Conservation (phyloP, 768 basidiomycete species). For the Lentinula aciculospora region DNA sequence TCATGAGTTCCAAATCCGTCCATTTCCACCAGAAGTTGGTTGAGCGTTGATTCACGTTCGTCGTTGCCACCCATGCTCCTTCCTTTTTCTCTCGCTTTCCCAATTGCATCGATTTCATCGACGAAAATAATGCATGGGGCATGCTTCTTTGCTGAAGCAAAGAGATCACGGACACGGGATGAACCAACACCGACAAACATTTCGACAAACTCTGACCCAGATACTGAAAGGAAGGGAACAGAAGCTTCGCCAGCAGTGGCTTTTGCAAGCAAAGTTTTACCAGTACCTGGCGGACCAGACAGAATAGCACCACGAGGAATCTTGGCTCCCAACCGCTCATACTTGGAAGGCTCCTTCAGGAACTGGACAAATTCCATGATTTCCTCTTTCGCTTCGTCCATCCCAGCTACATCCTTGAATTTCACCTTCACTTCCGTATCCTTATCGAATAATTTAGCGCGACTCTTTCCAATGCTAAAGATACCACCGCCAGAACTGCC, state of each 20-base stretch:
- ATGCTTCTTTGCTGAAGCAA: conserved; percentile 95
- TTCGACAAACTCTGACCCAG: conserved; percentile 98
- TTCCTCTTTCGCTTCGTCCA: conserved; percentile 99
- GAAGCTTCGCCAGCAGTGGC: conserved; percentile 97
- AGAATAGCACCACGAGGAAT: conserved; percentile 94
- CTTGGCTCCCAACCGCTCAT: conserved; percentile 96
- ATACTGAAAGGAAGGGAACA: conserved; percentile 97
- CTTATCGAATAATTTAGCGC: conserved; percentile 93
- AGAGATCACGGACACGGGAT: conserved; percentile 94
- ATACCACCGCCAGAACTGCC: conserved; percentile 79
- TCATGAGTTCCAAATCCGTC: conserved; percentile 98
- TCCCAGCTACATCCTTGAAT: conserved; percentile 97
- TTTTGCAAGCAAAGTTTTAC: conserved; percentile 96
- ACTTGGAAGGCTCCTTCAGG: conserved; percentile 90
- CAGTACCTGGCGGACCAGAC: conserved; percentile 95
- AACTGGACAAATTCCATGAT: conserved; percentile 99
- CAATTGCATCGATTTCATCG: conserved; percentile 99
- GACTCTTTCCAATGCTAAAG: conserved; percentile 95
- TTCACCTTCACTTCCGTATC: conserved; percentile 90
- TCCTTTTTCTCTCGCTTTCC: conserved; percentile 83
- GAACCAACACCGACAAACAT: conserved; percentile 99
- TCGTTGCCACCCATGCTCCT: conserved; percentile 84
- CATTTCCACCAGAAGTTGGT: conserved; percentile 98
- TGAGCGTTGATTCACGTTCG: conserved; percentile 95
- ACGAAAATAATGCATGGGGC: conserved; percentile 99